Evolutionary conservation across 805 yeast genomes (phyloP).

Genomic region (Myxozyma monticola): DNA sequence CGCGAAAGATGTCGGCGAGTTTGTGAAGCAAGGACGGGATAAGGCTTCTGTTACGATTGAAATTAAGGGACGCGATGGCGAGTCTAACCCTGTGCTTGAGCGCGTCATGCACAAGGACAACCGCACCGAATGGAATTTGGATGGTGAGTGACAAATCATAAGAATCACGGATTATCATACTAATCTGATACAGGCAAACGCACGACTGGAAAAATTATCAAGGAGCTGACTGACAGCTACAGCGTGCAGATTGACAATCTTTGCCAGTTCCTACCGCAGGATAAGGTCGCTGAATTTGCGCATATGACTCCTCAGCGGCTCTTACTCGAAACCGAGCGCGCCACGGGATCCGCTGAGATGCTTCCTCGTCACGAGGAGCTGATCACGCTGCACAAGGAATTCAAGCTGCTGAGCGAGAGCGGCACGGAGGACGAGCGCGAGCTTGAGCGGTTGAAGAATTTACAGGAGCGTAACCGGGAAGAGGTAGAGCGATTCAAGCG

Average conservation of each 20-base stretch:
- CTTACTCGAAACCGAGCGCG: slow-evolving; percentile 74
- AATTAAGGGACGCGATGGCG: slow-evolving; percentile 44
- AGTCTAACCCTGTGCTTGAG: slow-evolving; percentile 39
- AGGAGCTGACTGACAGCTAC: slow-evolving; percentile 46
- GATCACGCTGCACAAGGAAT: slow-evolving; percentile 49
- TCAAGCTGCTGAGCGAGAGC: slow-evolving; percentile 35
- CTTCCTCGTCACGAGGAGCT: slow-evolving; percentile 57
- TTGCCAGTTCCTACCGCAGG: slow-evolving; percentile 95
- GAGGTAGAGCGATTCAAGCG: slow-evolving; percentile 49
- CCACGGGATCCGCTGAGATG: slow-evolving; percentile 65
- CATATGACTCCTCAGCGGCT: slow-evolving; percentile 72
- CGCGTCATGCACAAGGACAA: slow-evolving; percentile 40
- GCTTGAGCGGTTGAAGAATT: slow-evolving; percentile 41
- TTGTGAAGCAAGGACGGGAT: slow-evolving; percentile 67
- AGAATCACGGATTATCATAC: background rate
- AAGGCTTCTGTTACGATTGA: slow-evolving; percentile 52
- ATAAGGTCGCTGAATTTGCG: slow-evolving; percentile 90
- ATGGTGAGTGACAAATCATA: slow-evolving; percentile 30
- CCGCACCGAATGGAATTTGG: slow-evolving; percentile 34
- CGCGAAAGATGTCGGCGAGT: slow-evolving; percentile 58
- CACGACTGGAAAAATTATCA: slow-evolving; percentile 42
- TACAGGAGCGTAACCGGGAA: slow-evolving; percentile 44
- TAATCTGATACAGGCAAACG: slow-evolving; percentile 17
- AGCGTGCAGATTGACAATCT: slow-evolving; percentile 87
- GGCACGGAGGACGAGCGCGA: slow-evolving; percentile 26